Evolutionary conservation across 129 eudicot species (phyloP).

Genomic region (Flaveria sonorensis): DNA sequence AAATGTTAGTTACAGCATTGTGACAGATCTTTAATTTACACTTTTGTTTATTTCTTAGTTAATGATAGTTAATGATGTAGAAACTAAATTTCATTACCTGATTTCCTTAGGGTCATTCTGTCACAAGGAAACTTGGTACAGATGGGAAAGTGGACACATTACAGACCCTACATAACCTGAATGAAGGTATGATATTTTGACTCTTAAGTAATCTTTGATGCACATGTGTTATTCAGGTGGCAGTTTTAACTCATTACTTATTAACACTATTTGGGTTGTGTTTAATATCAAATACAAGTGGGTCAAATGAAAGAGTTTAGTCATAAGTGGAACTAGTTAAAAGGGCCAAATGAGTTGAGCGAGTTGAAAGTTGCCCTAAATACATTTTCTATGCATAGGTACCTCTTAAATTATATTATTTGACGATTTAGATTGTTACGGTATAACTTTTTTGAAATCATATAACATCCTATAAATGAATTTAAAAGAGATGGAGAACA

Average conservation of each 20-base stretch:
- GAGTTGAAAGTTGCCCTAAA: background rate
- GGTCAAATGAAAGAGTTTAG: background rate
- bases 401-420: background rate
- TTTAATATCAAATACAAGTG: background rate
- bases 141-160: conserved; percentile 83
- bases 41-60: background rate
- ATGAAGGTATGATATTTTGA: conserved; percentile 53
- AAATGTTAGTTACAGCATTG: background rate
- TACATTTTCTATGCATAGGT: background rate
- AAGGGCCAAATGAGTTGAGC: background rate
- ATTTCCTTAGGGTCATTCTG: conserved; percentile 70
- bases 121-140: conserved; percentile 70
- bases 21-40: background rate
- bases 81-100: conserved; percentile 5
- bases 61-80: background rate
- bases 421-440: background rate
- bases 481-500: background rate
- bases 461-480: background rate
- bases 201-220: background rate
- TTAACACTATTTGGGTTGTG: background rate
- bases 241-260: background rate
- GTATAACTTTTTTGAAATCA: background rate
- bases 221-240: background rate
- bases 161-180: conserved; percentile 80
- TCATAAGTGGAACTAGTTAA: background rate